These are phyloP conservation scores for Pyricularia sp. DNA, from an alignment of 2,329 filamentous ascomycete species.

Conservation along the genomic window DNA sequence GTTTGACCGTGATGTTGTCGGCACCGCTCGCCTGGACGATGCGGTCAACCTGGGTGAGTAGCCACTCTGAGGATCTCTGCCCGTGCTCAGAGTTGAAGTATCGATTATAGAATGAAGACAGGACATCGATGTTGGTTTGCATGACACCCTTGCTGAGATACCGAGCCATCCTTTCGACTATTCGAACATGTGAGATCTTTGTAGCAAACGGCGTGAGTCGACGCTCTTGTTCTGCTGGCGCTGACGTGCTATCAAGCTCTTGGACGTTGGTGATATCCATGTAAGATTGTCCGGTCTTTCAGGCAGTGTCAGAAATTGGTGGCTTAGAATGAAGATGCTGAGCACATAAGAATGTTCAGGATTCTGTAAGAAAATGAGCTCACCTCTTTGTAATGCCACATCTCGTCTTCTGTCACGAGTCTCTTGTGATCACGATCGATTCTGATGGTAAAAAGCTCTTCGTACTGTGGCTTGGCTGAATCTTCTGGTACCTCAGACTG, in stretches of 20 bases:
- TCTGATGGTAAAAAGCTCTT: constrained; percentile 60
- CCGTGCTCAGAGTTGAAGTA: constrained; percentile 74
- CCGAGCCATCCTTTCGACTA: constrained; percentile 57
- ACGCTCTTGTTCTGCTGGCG: constrained; percentile 17
- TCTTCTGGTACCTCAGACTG: background rate
- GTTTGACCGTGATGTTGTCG: constrained; percentile 53
- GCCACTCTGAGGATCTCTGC: constrained; percentile 77
- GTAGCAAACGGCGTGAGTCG: constrained; percentile 19
- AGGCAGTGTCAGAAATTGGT: background rate
- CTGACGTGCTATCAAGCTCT: constrained; percentile 45
- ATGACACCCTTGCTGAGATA: constrained; percentile 69
- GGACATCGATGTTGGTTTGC: constrained; percentile 64
- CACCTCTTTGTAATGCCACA: constrained; percentile 83
- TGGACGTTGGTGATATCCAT: constrained; percentile 83
- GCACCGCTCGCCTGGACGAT: constrained; percentile 66
- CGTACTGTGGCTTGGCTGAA: background rate
- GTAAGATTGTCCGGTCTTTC: constrained; percentile 72
- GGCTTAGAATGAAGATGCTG: background rate
- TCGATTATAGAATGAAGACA: constrained; percentile 71
- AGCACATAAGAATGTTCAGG: background rate
- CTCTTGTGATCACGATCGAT: constrained; percentile 67
- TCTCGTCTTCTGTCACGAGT: constrained; percentile 91
- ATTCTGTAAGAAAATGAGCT: constrained; percentile 18
- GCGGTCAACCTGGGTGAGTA: constrained; percentile 63
- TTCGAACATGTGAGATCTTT: constrained; percentile 45